Evolutionary conservation across 177 flowering plant genomes (phyloP), one percentile per base, ranked within the genome.

Genomic region (Tripterygium wilfordii): DNA sequence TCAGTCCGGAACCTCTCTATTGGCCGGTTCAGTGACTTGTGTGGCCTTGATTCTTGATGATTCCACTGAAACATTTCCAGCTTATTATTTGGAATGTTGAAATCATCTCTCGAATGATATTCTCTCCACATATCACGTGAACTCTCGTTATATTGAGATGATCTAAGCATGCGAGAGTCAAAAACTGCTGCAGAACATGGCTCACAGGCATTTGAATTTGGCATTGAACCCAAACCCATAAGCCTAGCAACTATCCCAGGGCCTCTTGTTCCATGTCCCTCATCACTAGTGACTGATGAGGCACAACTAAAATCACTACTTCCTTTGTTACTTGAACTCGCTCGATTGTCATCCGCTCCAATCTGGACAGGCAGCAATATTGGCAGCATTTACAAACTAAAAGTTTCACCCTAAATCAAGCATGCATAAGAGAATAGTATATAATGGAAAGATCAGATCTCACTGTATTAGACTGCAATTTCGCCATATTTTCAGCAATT

Each of bases 1-100:
- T 92, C 97, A 36, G 76, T 70, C 53, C 77, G 95, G 62, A 86
- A 92, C 65, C 86, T 79, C 69, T 81, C 78, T 44, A 83, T 69
- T 14, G 81, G 79, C 29, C 74, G 58, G 28, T 42, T 65, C n/a
- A 55, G 78, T 33, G 63, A 43, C 59, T 70, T 79, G 32, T 60
- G 77, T 12, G 69, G 43, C 48, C 62, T 70, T 33, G 61, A 36
- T 26, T 65, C 65, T 15, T 42, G 16, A 28, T 58, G 31, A 35
- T 60, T 53, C 40, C 59, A 39, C 21, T 62, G 25, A 49, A 45
- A 47, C 10, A 35, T 57, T 8, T 68, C 77, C 21, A 58, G 31
- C 29, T 64, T 63, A 31, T 50, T n/a, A n/a, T n/a, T 48, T 2
- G 64, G 51, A 51, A 60, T 26, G 41, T 33, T 51, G 23, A 47